Conservation (phyloP, 768 basidiomycete genomes). For the Lentinula edodes region DNA sequence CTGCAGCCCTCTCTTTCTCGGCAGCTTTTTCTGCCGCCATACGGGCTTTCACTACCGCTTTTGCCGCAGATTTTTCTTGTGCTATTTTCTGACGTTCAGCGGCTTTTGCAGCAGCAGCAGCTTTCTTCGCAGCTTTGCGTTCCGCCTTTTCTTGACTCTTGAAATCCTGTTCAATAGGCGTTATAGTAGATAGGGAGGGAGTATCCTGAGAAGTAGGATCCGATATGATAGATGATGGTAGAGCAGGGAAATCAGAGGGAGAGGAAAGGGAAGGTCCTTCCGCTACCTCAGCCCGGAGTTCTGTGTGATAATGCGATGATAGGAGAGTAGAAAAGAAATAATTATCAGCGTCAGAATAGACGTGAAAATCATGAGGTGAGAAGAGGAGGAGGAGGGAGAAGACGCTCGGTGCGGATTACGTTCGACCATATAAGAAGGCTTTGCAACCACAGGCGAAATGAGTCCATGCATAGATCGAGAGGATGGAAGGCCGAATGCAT, state of each 20-base stretch:
- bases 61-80: constrained; percentile 53
- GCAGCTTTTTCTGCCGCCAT: constrained; percentile 46
- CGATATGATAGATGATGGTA: constrained; percentile 34
- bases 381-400: constrained; percentile 23
- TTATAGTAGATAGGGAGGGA: constrained; percentile 21
- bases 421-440: constrained; percentile 4
- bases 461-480: constrained; percentile 31
- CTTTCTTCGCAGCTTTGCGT: constrained; percentile 62
- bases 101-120: constrained; percentile 55
- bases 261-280: constrained; percentile 43
- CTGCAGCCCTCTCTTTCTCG: constrained; percentile 45
- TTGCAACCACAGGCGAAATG: constrained; percentile 15
- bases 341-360: constrained; percentile 47
- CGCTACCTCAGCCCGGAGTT: constrained; percentile 21
- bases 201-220: constrained; percentile 22
- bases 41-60: constrained; percentile 49
- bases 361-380: constrained; percentile 35
- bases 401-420: neutral
- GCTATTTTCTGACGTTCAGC: constrained; percentile 52
- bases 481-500: constrained; percentile 35
- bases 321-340: constrained; percentile 24
- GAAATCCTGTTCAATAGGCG: constrained; percentile 21
- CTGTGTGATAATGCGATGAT: constrained; percentile 30
- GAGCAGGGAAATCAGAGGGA: constrained; percentile 71
- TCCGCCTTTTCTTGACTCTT: constrained; percentile 53